Percentiles rank a stretch among this genome's conserved stretches.
Conservation (phyloP, 1,284 basidiomycete species). For the Grifola frondosa region DNA sequence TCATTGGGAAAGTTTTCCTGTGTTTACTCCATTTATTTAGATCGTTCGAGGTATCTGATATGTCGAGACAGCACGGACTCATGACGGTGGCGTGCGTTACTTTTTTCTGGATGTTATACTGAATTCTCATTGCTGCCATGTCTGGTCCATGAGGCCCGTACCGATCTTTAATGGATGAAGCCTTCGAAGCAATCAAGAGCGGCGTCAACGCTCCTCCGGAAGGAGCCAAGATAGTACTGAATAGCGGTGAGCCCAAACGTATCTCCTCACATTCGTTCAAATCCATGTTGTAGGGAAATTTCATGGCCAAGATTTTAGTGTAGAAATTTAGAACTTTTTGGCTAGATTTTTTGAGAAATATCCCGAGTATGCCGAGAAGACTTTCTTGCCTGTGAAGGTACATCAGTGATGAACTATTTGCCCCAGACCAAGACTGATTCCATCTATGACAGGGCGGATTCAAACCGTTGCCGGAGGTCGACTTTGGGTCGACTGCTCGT, state of each 20-base stretch:
- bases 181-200: conserved; percentile 64
- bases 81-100: conserved; percentile 47
- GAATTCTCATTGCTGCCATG: too few species aligned
- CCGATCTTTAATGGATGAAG: conserved; percentile 49
- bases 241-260: conserved; percentile 49
- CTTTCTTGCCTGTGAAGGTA: conserved; percentile 47
- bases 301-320: conserved; percentile 37
- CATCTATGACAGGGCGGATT: conserved; percentile 45
- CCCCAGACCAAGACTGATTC: neutral
- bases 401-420: neutral
- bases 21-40: conserved; percentile 11
- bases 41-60: too few species aligned
- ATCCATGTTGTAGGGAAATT: conserved; percentile 36
- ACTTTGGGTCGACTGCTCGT: conserved; percentile 28
- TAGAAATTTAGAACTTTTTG: conserved; percentile 43
- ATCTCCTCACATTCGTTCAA: too few species aligned
- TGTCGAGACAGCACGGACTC: conserved; percentile 50
- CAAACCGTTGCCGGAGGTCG: conserved; percentile 2
- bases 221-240: conserved; percentile 47
- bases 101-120: neutral
- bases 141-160: conserved; percentile 1
- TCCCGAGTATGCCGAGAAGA: conserved; percentile 52
- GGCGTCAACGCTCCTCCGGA: conserved; percentile 51
- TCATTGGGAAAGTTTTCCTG: conserved; percentile 40
- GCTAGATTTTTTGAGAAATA: conserved; percentile 48